Evolutionary conservation across 495 filamentous ascomycete species (phyloP), one percentile per base, ranked within the genome.

Genomic region (Penicillium ochrochloron): DNA sequence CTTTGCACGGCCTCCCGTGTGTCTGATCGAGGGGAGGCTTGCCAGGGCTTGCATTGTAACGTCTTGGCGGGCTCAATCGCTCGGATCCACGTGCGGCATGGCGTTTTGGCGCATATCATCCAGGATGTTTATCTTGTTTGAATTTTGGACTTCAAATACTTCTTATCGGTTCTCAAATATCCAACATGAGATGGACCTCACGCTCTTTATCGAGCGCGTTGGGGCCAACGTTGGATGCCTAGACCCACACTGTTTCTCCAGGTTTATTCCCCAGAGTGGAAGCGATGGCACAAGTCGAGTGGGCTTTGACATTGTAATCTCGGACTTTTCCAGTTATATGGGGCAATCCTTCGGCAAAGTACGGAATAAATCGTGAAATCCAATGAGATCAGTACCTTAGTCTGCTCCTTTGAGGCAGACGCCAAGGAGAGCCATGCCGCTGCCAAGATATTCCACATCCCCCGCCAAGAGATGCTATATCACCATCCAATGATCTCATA

Each of bases 361-460:
- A 19, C 52, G 33, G 58, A 41, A 62, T 51, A 9, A 27, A 33
- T 5, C 31, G 31, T 33, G 5, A 34, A 34, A 27, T 21, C 14
- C 25, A 60, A 25, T 23, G 5, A 56, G 41, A 15, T n/a, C 29
- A n/a, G 37, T 52, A 6, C 29, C 19, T 58, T 59, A 19, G 61
- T 57, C 59, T 34, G 27, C 52, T 60, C 53, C 61, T 57, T 64
- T 23, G 33, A 31, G 53, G 44, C 37, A 54, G 42, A 33, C 42
- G 54, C 59, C 59, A 58, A 53, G 35, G 1, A n/a, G 17, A 41
- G 53, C 58, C 58, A 52, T 51, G 29, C 42, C 48, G 23, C 59
- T 39, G 65, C 68, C 65, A 70, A 70, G 65, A 10, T 50, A 23
- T 57, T 35, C 62, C 59, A 60, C 57, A 41, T 57, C 60, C 62